A percentile compares a stretch with the other conserved stretches of the same genome.
Conservation (phyloP, 2,329 filamentous ascomycete species). For the Bisporella sp. region DNA sequence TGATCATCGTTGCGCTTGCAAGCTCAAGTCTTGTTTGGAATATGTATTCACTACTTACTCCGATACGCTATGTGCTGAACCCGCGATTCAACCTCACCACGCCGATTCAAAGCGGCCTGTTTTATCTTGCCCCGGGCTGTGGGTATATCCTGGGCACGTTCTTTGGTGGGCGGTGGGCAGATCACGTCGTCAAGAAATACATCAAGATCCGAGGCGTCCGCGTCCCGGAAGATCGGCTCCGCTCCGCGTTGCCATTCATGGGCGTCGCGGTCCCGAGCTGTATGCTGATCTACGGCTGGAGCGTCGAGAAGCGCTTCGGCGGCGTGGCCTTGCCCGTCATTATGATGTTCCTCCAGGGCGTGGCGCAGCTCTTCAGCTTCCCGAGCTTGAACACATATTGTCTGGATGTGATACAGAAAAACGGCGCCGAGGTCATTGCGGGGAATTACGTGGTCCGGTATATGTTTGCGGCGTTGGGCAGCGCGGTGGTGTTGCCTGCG, state of each 20-base stretch:
- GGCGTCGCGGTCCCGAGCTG: constrained; percentile 51
- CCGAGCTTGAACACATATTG: constrained; percentile 75
- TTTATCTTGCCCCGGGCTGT: constrained; percentile 67
- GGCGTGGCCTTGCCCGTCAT: constrained; percentile 58
- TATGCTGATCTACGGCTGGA: constrained; percentile 65
- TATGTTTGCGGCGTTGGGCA: constrained; percentile 63
- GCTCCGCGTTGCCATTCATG: constrained; percentile 50
- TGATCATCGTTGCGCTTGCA: constrained; percentile 54
- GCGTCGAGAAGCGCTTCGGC: constrained; percentile 41
- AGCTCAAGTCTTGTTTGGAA: constrained; percentile 65
- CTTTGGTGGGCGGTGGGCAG: constrained; percentile 65
- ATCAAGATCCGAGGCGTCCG: constrained; percentile 48
- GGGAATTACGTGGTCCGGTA: constrained; percentile 78
- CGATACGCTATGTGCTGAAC: constrained; percentile 67
- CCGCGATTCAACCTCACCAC: constrained; percentile 62
- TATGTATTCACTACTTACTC: constrained; percentile 63
- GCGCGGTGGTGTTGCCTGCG: constrained; percentile 66
- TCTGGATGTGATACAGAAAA: constrained; percentile 70
- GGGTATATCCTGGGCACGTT: constrained; percentile 66
- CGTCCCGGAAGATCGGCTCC: constrained; percentile 61
- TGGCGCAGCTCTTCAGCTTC: constrained; percentile 70
- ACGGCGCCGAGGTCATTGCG: constrained; percentile 67
- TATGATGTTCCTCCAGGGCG: constrained; percentile 67
- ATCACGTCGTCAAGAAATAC: constrained; percentile 57
- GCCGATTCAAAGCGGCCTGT: constrained; percentile 61